Evolutionary conservation across 306 rosid species (phyloP).

Genomic region (Astragalus glycyphyllos): DNA sequence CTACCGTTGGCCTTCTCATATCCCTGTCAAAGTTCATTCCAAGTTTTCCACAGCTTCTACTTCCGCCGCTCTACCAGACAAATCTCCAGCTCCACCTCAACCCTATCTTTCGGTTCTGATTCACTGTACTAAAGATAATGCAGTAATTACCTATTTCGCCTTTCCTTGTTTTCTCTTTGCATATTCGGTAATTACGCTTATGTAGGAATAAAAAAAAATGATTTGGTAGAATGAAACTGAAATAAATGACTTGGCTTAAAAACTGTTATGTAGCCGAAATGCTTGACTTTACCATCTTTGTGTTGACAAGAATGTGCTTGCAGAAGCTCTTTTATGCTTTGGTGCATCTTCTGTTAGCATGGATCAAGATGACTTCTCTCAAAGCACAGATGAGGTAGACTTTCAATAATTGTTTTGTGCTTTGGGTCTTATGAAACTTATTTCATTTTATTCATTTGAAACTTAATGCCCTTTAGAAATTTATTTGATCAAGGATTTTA

Average conservation of each 20-base stretch:
- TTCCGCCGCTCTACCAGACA: slow-evolving; percentile 30
- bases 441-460: slow-evolving; percentile 22
- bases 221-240: neutral
- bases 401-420: slow-evolving; percentile 1
- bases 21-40: slow-evolving; percentile 1
- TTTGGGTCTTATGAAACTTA: neutral
- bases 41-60: slow-evolving; percentile 49
- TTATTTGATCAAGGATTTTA: neutral
- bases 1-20: slow-evolving; percentile 33
- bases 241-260: neutral
- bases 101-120: slow-evolving; percentile 67
- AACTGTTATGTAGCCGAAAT: slow-evolving; percentile 20
- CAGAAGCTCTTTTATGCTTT: slow-evolving; percentile 87
- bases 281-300: slow-evolving; percentile 44
- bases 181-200: no score
- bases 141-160: slow-evolving; percentile 44
- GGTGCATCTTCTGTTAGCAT: slow-evolving; percentile 81
- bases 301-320: slow-evolving; percentile 69
- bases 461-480: neutral
- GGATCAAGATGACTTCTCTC: slow-evolving; percentile 55
- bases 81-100: slow-evolving; percentile 41
- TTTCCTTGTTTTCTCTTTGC: slow-evolving; percentile 4
- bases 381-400: slow-evolving; percentile 60
- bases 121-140: slow-evolving; percentile 65
- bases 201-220: no score